Evolutionary conservation across 768 basidiomycete species (phyloP).

Genomic region (Rhodotorula taiwanensis): DNA sequence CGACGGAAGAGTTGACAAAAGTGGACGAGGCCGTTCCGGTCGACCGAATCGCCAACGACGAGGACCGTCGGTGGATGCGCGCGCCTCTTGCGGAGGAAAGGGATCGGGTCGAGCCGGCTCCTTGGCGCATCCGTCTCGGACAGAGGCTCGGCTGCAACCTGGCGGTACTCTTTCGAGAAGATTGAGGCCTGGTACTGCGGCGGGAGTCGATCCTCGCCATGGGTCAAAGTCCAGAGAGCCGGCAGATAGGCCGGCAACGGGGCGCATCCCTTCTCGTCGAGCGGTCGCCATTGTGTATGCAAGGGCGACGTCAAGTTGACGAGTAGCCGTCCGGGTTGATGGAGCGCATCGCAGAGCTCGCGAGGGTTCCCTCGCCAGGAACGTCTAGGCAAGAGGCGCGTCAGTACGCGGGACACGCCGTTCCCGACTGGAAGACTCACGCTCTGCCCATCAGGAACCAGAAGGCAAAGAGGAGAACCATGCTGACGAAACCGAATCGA

Average conservation of each 20-base stretch:
- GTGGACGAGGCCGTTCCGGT: conserved; percentile 34
- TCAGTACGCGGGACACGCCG: too few species aligned
- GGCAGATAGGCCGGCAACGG: conserved; percentile 30
- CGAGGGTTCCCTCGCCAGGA: too few species aligned
- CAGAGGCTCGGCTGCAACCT: conserved; percentile 21
- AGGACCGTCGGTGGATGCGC: conserved; percentile 26
- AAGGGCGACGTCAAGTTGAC: conserved; percentile 35
- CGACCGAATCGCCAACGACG: conserved; percentile 35
- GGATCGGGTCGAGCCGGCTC: conserved; percentile 13
- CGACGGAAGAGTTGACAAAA: conserved; percentile 36
- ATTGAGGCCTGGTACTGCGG: conserved; percentile 11
- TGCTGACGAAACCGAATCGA: too few species aligned
- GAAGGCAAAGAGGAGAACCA: too few species aligned
- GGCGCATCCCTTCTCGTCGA: conserved; percentile 13
- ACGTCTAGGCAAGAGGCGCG: too few species aligned
- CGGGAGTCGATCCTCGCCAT: conserved; percentile 5
- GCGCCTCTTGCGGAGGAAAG: conserved; percentile 24
- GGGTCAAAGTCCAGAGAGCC: conserved; percentile 28
- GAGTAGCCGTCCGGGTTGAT: conserved; percentile 25
- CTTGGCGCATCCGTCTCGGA: not conserved
- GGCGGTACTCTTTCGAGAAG: conserved; percentile 27
- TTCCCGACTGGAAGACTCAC: too few species aligned
- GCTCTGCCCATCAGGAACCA: too few species aligned
- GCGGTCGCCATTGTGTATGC: conserved; percentile 28
- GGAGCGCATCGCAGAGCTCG: conserved; percentile 19